Conservation (phyloP, 306 rosid genomes). For the Dicorynia guianensis region DNA sequence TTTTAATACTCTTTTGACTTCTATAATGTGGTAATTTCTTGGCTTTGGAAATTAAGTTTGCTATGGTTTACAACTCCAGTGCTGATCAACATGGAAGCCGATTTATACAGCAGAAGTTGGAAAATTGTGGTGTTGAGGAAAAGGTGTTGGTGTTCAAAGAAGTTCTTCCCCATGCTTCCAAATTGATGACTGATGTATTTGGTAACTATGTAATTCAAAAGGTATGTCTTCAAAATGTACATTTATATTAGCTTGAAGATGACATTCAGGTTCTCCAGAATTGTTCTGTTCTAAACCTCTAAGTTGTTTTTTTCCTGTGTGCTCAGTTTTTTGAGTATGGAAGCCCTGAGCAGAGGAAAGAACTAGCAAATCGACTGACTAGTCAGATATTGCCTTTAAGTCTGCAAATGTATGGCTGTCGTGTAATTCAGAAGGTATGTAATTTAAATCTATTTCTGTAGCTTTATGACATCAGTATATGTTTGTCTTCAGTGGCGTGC, state of each 20-base stretch:
- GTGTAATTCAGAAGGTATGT: conserved; percentile 60
- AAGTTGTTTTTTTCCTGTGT: conserved; percentile 11
- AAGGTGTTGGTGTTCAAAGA: conserved; percentile 62
- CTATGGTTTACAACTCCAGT: conserved; percentile 44
- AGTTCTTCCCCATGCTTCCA: conserved; percentile 60
- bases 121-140: conserved; percentile 49
- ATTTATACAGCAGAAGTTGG: conserved; percentile 66
- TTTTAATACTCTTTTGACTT: conserved; percentile 19
- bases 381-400: conserved; percentile 62
- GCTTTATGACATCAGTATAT: conserved; percentile 28
- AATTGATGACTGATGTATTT: conserved; percentile 63
- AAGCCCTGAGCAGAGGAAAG: conserved; percentile 54
- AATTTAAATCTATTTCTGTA: conserved; percentile 10
- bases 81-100: conserved; percentile 72
- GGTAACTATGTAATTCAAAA: conserved; percentile 65
- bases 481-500: conserved; percentile 5
- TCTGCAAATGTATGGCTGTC: conserved; percentile 70
- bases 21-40: conserved; percentile 23
- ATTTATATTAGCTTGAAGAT: background rate
- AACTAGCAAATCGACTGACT: conserved; percentile 51
- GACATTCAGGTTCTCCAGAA: conserved; percentile 1
- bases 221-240: conserved; percentile 36
- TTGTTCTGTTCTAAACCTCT: background rate
- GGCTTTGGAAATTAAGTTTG: conserved; percentile 38
- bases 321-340: conserved; percentile 64